Evolutionary conservation across 176 grass and related monocot species (phyloP), one percentile per base, ranked within the genome.

Genomic region (Dendrocalamus sinicus): DNA sequence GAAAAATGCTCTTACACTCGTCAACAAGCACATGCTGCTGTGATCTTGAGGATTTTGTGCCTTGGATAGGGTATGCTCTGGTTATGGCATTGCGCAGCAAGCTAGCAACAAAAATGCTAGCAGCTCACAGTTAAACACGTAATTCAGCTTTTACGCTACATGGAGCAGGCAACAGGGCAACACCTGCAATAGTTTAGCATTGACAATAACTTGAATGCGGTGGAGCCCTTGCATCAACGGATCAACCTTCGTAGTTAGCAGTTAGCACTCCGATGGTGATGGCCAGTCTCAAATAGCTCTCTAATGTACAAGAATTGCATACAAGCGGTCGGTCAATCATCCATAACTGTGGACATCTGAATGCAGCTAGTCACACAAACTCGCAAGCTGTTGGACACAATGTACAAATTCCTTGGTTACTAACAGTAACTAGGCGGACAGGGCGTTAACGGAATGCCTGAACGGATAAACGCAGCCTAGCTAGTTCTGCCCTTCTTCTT

Each of bases 401-500:
- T 88, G 71, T 91, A 85, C 81, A 91, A 70, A 72, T 70, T 83
- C 70, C 81, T 66, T 57, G 54, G 85, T 76, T 84, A 63, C 81
- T 59, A 81, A 88, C 81, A 87, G 68, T 53, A 70, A 75, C 84
- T 82, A 78, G 47, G 51, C 67, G 77, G 76, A 75, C 74, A 83
- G 52, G 67, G 76, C 12, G 44, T 72, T 35, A 12, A 66, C 53
- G 9, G 69, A 87, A 63, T 54, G 54, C 50, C 24, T 46, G 45
- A 52, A 46, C 41, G 12, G 16, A 62, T 67, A 19, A 15, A 8
- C 28, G 83, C 55, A 67, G 68, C 37, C 80, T 86, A 91, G 76
- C 44, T 67, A 48, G 90, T 76, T 84, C 73, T 87, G 12, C 78
- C 89, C 83, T 47, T 92, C 68, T 93, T 94, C 81, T 91, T 89